These are phyloP conservation scores for Daldinia vernicosa DNA, from an alignment of 495 filamentous ascomycete genomes.

Conservation along the genomic window DNA sequence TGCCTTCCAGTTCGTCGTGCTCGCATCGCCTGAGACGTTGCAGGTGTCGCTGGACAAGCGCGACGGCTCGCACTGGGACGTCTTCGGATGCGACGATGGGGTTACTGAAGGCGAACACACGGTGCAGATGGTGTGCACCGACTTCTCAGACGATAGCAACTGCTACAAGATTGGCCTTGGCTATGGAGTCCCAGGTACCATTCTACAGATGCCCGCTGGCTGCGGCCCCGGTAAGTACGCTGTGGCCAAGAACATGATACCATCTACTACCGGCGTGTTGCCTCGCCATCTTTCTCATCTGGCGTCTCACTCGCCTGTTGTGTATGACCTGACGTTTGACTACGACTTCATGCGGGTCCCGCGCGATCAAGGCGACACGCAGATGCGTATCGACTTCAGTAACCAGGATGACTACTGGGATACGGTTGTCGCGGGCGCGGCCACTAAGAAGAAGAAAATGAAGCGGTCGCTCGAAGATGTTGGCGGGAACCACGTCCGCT, in stretches of 20 bases:
- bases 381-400: constrained; percentile 51
- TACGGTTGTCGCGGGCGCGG: constrained; percentile 34
- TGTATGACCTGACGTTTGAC: constrained; percentile 22
- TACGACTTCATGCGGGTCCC: constrained; percentile 48
- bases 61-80: neutral
- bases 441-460: neutral
- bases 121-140: constrained; percentile 41
- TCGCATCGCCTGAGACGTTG: no score
- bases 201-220: neutral
- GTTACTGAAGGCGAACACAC: constrained; percentile 23
- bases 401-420: constrained; percentile 52
- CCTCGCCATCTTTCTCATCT: neutral
- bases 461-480: neutral
- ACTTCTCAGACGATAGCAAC: constrained; percentile 36
- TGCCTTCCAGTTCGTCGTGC: no score
- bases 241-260: neutral
- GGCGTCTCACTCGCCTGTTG: neutral
- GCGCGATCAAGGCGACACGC: constrained; percentile 45
- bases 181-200: neutral
- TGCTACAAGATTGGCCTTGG: neutral
- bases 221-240: neutral
- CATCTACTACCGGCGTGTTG: neutral
- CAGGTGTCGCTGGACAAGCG: neutral
- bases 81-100: neutral
- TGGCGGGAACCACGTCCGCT: neutral